Evolutionary conservation across 768 basidiomycete genomes (phyloP).

Genomic region (Suillus sp.): DNA sequence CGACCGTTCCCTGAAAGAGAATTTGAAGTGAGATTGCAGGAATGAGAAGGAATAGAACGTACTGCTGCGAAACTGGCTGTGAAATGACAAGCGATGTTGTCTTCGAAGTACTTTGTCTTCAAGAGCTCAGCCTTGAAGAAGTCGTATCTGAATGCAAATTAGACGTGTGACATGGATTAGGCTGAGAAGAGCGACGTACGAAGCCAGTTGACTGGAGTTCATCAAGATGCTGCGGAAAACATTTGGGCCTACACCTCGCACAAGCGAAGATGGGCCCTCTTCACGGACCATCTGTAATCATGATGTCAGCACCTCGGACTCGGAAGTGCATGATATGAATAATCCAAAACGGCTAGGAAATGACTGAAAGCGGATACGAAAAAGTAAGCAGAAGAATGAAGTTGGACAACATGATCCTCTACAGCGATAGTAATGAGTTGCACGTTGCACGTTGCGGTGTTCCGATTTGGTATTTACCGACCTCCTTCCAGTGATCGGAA

Average conservation of each 20-base stretch:
- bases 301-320: not conserved
- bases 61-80: conserved; percentile 87
- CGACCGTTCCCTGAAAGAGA: conserved; percentile 72
- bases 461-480: not conserved
- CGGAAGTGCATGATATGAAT: conserved; percentile 10
- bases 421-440: too few species aligned
- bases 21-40: not conserved
- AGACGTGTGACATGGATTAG: not conserved
- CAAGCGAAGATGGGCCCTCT: conserved; percentile 77
- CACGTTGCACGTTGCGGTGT: not conserved
- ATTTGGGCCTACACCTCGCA: conserved; percentile 80
- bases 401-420: not conserved
- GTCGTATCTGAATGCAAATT: conserved; percentile 61
- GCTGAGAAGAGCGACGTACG: conserved; percentile 48
- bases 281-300: conserved; percentile 76
- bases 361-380: not conserved
- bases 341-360: conserved; percentile 9
- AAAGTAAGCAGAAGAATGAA: not conserved
- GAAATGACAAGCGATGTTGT: conserved; percentile 84
- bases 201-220: conserved; percentile 92
- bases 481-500: not conserved
- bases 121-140: conserved; percentile 87
- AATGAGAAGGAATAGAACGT: conserved; percentile 28
- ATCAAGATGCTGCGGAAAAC: conserved; percentile 84
- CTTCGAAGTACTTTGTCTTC: conserved; percentile 69